Evolutionary conservation across 257 asterid genomes (phyloP).

Genomic region (Penstemon barbatus): DNA sequence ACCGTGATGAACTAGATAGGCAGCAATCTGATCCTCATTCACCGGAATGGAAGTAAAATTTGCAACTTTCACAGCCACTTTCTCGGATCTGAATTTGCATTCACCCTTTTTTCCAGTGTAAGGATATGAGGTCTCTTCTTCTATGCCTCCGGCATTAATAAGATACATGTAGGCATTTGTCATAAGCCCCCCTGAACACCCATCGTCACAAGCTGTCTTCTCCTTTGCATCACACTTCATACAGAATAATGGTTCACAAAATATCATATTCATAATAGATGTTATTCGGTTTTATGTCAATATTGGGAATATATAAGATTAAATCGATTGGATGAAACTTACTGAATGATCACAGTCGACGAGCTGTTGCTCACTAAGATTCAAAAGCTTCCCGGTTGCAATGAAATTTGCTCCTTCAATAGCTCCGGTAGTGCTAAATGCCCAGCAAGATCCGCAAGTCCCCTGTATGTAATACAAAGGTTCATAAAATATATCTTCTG

Average conservation of each 20-base stretch:
- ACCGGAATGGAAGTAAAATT: slow-evolving; percentile 59
- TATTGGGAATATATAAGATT: not conserved
- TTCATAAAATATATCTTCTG: not conserved
- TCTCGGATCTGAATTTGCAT: slow-evolving; percentile 58
- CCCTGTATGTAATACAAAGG: slow-evolving; percentile 45
- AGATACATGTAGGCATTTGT: slow-evolving; percentile 81
- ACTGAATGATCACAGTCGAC: slow-evolving; percentile 87
- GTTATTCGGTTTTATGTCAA: too few relatives aligned
- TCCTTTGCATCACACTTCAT: slow-evolving; percentile 59
- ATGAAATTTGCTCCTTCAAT: slow-evolving; percentile 83
- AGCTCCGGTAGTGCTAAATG: slow-evolving; percentile 85
- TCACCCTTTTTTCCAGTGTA: slow-evolving; percentile 63
- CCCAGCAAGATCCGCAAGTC: slow-evolving; percentile 90
- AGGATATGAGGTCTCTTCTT: slow-evolving; percentile 63
- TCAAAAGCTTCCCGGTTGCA: slow-evolving; percentile 70
- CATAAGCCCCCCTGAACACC: slow-evolving; percentile 86
- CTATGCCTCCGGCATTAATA: slow-evolving; percentile 75
- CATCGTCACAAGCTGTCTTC: slow-evolving; percentile 60
- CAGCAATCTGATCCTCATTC: slow-evolving; percentile 69
- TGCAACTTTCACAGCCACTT: slow-evolving; percentile 49
- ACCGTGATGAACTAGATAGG: slow-evolving; percentile 63
- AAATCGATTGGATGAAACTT: not conserved
- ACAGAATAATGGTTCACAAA: not conserved
- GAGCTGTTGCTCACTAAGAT: slow-evolving; percentile 85
- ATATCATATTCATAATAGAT: too few relatives aligned